Evolutionary conservation across 2,329 filamentous ascomycete species (phyloP).

Genomic region (Neonectria ditissima): DNA sequence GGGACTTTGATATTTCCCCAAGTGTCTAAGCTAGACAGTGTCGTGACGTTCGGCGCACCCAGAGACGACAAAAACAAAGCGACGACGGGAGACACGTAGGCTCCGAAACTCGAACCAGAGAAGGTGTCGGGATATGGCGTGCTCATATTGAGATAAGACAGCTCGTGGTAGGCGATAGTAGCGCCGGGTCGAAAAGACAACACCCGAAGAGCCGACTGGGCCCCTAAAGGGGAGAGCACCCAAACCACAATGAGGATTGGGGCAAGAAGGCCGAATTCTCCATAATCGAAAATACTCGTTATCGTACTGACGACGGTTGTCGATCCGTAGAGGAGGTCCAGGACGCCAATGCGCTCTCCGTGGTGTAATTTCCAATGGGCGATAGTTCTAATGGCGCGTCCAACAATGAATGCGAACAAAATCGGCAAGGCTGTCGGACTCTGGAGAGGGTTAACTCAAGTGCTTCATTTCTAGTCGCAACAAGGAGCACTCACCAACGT

Average conservation of each 20-base stretch:
- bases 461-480: too few relatives aligned
- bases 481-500: constrained; percentile 4
- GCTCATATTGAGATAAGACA: constrained; percentile 14
- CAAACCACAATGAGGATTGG: background rate
- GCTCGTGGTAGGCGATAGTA: background rate
- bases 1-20: constrained; percentile 27
- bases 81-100: background rate
- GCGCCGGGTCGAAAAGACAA: constrained; percentile 11
- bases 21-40: constrained; percentile 13
- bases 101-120: background rate
- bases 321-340: constrained; percentile 20
- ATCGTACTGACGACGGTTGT: constrained; percentile 21
- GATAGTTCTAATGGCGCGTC: constrained; percentile 15
- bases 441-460: background rate
- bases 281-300: constrained; percentile 13
- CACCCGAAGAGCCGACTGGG: constrained; percentile 21
- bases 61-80: constrained; percentile 6
- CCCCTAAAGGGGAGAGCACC: constrained; percentile 17
- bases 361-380: constrained; percentile 27
- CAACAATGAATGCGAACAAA: constrained; percentile 21
- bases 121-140: background rate
- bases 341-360: constrained; percentile 18
- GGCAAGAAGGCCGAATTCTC: constrained; percentile 6
- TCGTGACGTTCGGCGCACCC: background rate
- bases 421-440: constrained; percentile 24